phyloP scores from a whole-genome alignment of 768 basidiomycete genomes.

The Vararia minispora region DNA sequence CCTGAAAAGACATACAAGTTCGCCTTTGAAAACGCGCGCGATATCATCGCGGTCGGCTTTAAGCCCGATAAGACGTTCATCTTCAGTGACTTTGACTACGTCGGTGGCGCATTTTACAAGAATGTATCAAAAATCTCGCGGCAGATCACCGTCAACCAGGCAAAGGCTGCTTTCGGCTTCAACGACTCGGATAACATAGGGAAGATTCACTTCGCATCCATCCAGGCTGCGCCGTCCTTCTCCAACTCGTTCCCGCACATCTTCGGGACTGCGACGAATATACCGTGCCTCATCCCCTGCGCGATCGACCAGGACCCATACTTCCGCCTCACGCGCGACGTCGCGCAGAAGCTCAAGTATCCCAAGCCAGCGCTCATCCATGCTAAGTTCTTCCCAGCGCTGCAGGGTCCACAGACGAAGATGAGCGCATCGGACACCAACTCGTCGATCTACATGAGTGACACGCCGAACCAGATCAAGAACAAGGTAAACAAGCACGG shows the following conservation, averaged over 20 bases:
- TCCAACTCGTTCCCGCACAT: conserved; percentile 99
- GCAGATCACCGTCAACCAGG: conserved; percentile 87
- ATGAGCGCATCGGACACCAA: conserved; percentile 97
- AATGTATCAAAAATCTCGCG: conserved; percentile 91
- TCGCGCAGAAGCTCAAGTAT: conserved; percentile 88
- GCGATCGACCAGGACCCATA: conserved; percentile 98
- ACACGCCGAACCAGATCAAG: conserved; percentile 87
- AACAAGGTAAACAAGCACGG: conserved; percentile 96
- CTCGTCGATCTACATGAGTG: conserved; percentile 93
- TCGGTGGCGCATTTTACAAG: conserved; percentile 89
- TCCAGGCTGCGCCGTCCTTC: conserved; percentile 95
- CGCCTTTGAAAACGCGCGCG: conserved; percentile 77
- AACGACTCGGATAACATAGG: conserved; percentile 98
- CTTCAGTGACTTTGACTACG: conserved; percentile 83
- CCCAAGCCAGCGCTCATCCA: conserved; percentile 90
- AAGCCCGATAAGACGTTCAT: conserved; percentile 90
- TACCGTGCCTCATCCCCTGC: conserved; percentile 93
- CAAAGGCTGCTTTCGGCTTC: conserved; percentile 95
- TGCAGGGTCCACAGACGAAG: conserved; percentile 97
- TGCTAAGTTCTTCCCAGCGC: conserved; percentile 95
- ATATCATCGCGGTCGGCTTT: conserved; percentile 96
- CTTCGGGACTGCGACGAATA: conserved; percentile 69
- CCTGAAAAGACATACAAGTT: conserved; percentile 80
- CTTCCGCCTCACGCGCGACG: conserved; percentile 96
- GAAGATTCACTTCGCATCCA: conserved; percentile 90